A percentile compares a stretch with the other conserved stretches of the same genome.
phyloP scores from a whole-genome alignment of 495 filamentous ascomycete genomes.

The Penicillium angulare region DNA sequence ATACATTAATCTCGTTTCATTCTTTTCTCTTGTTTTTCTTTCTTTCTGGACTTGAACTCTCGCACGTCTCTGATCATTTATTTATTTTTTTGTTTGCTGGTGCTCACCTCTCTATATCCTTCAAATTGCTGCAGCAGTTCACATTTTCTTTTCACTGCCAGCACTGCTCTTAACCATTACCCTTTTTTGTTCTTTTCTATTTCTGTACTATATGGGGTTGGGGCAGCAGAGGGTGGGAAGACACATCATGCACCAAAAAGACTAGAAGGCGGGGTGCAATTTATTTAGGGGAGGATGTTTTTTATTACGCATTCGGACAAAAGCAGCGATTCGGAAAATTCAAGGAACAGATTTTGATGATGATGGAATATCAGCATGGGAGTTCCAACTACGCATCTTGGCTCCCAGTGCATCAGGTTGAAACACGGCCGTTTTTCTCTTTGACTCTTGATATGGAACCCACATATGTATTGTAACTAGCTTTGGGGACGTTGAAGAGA shows the following conservation, averaged over 20 bases:
- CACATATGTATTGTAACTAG: conserved; percentile 24
- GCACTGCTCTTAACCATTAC: conserved; percentile 12
- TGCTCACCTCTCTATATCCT: conserved; percentile 12
- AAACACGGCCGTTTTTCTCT: conserved; percentile 22
- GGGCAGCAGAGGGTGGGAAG: conserved; percentile 14
- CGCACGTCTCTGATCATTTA: conserved; percentile 11
- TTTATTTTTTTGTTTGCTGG: conserved; percentile 20
- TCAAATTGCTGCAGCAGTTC: conserved; percentile 1
- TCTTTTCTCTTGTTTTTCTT: conserved; percentile 16
- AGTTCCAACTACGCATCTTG: conserved; percentile 2
- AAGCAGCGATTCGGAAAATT: conserved; percentile 7
- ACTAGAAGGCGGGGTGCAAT: conserved; percentile 26
- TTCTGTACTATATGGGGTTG: conserved; percentile 26
- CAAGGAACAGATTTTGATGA: conserved; percentile 7
- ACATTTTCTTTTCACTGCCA: not conserved
- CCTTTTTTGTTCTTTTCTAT: conserved; percentile 16
- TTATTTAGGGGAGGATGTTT: conserved; percentile 10
- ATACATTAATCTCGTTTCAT: conserved; percentile 27
- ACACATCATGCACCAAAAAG: conserved; percentile 26
- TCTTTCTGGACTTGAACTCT: conserved; percentile 5
- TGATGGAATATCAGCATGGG: not conserved
- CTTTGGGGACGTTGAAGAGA: conserved; percentile 18
- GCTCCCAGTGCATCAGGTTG: conserved; percentile 1
- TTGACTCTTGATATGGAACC: conserved; percentile 15
- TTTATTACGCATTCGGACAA: conserved; percentile 21